Conservation (phyloP, 768 basidiomycete species). For the Rhizopogon rudus region DNA sequence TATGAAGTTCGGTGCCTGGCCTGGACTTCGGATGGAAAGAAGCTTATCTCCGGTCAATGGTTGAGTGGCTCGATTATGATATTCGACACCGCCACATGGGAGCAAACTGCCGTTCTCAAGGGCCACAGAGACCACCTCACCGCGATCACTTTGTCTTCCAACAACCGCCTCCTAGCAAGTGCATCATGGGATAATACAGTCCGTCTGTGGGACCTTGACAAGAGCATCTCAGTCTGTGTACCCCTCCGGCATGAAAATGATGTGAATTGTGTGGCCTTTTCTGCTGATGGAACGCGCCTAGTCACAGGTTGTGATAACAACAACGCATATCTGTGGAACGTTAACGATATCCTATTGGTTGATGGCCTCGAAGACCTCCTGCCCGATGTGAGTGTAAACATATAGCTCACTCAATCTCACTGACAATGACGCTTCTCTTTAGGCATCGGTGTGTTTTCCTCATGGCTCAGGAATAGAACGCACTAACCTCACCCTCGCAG, state of each 20-base stretch:
- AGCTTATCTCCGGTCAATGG: not conserved
- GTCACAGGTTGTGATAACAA: not conserved
- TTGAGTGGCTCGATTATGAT: not conserved
- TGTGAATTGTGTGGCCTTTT: not conserved
- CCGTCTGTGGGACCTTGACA: conserved; percentile 8
- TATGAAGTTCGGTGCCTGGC: not conserved
- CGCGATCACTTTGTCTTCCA: not conserved
- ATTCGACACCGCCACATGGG: not conserved
- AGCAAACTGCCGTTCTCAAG: not conserved
- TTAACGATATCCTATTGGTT: not conserved
- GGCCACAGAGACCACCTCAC: not conserved
- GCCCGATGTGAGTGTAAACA: not conserved
- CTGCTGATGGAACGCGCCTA: not conserved
- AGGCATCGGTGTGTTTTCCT: too few relatives aligned
- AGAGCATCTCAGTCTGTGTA: not conserved
- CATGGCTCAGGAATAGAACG: too few relatives aligned
- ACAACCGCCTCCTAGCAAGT: not conserved
- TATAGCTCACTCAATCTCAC: not conserved
- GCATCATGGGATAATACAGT: conserved; percentile 1
- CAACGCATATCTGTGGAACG: not conserved
- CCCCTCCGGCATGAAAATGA: not conserved
- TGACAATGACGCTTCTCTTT: too few relatives aligned
- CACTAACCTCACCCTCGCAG: too few relatives aligned
- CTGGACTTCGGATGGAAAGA: not conserved
- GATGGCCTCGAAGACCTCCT: not conserved